A percentile compares a stretch with the other conserved stretches of the same genome.
Evolutionary conservation across 345 rosid species (phyloP).

Genomic region (Brassica napus): DNA sequence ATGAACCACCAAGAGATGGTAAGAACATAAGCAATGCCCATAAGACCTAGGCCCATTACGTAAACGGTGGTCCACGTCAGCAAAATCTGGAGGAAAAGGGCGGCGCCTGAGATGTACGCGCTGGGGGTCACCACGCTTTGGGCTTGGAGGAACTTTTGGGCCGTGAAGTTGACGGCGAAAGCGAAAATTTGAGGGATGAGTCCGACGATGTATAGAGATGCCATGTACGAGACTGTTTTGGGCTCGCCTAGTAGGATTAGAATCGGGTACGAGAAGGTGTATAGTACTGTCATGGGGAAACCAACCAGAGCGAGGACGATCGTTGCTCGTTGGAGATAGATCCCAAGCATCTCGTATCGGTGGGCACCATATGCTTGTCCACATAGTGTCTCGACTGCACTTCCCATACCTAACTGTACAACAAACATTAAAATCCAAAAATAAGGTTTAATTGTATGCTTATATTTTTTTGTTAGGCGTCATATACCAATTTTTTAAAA

Average conservation of each 20-base stretch:
- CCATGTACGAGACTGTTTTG: constrained; percentile 53
- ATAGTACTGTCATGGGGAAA: constrained; percentile 52
- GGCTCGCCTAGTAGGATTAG: constrained; percentile 64
- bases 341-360: constrained; percentile 63
- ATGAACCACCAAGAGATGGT: constrained; percentile 89
- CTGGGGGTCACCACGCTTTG: constrained; percentile 68
- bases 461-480: background rate
- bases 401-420: constrained; percentile 76
- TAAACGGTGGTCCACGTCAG: constrained; percentile 57
- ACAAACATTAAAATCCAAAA: background rate
- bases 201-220: constrained; percentile 62
- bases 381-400: constrained; percentile 93
- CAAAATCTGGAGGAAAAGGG: constrained; percentile 48
- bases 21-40: constrained; percentile 68
- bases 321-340: constrained; percentile 79
- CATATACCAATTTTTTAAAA: background rate
- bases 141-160: constrained; percentile 69
- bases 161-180: constrained; percentile 69
- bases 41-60: constrained; percentile 47
- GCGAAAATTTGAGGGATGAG: constrained; percentile 81
- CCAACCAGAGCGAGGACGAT: constrained; percentile 62
- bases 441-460: background rate
- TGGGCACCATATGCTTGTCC: constrained; percentile 84
- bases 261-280: constrained; percentile 59
- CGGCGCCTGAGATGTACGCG: constrained; percentile 65